Evolutionary conservation across 2,329 filamentous ascomycete genomes (phyloP), one percentile per base, ranked within the genome.

Genomic region (Nectriaceae sp.): DNA sequence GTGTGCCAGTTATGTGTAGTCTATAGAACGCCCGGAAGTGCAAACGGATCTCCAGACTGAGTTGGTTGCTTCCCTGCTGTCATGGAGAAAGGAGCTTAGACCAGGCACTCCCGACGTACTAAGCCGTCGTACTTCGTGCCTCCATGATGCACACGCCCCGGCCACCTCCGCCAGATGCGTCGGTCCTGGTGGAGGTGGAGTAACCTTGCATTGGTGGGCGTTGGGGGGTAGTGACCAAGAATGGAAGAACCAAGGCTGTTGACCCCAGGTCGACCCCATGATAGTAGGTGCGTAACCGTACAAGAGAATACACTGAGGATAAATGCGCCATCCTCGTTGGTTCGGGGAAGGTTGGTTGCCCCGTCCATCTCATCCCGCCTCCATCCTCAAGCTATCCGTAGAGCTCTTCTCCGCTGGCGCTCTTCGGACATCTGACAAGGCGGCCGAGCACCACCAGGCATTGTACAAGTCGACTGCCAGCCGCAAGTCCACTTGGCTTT

Each of bases 391-490:
- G 20, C 37, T 4, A 8, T 39, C 37, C 20, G 37, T 21, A 4
- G 6, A 21, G 11, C 5, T 21, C 44, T 46, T 42, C 48, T 44
- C 37, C 55, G 38, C 42, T 46, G 49, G 47, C 50, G 49, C 46
- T 33, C 55, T 50, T 56, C 55, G 55, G 59, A 38, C 57, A 59
- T 59, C 42, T 54, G 31, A 53, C 45, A 51, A 52, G 37, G 49
- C 42, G 52, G 47, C 48, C 49, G 41, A 54, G 43, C 49, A 50
- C 47, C 55, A 57, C 52, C 52, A 44, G 50, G 42, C 47, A 57
- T 55, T 50, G 49, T 46, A 59, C 55, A 59, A 52, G 46, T 53
- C 60, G 54, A 53, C 60, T 60, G 44, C 42, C 51, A 48, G 52
- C 40, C 42, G 50, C 57, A 40, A 55, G 58, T 53, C 59, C 54